Evolutionary conservation across 768 basidiomycete genomes (phyloP).

Genomic region (Rhodosporidiobolus sp.): DNA sequence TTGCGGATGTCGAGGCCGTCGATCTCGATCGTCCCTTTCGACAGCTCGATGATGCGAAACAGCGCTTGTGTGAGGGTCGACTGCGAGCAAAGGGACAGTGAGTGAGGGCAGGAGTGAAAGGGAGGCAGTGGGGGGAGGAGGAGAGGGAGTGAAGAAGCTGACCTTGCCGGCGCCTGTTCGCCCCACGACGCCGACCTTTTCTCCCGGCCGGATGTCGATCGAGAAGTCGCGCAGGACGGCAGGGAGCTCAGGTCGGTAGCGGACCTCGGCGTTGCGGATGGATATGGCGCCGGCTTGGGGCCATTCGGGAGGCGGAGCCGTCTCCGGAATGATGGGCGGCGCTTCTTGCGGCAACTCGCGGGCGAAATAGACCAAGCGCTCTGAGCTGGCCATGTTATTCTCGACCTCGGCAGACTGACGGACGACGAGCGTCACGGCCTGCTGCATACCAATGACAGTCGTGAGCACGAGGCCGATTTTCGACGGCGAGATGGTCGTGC

Average conservation of each 20-base stretch:
- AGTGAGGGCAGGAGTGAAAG: background rate
- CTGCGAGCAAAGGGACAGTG: slow-evolving; percentile 38
- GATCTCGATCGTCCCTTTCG: slow-evolving; percentile 67
- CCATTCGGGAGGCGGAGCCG: slow-evolving; percentile 54
- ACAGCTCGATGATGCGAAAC: slow-evolving; percentile 63
- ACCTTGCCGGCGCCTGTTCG: slow-evolving; percentile 54
- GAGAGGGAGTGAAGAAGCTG: too few relatives aligned
- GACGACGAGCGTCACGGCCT: slow-evolving; percentile 23
- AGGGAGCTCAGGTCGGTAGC: slow-evolving; percentile 79
- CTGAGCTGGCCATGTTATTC: slow-evolving; percentile 72
- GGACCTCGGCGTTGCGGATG: slow-evolving; percentile 58
- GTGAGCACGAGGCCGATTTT: slow-evolving; percentile 26
- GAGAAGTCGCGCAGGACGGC: slow-evolving; percentile 73
- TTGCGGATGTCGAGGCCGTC: slow-evolving; percentile 78
- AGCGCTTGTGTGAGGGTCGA: slow-evolving; percentile 83
- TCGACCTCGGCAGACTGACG: slow-evolving; percentile 65
- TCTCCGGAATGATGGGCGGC: slow-evolving; percentile 61
- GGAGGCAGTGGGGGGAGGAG: too few relatives aligned
- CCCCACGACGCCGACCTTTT: slow-evolving; percentile 89
- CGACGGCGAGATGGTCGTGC: slow-evolving; percentile 13
- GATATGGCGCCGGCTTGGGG: slow-evolving; percentile 15
- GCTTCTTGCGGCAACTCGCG: slow-evolving; percentile 62
- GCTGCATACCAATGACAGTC: background rate
- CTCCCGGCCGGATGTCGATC: slow-evolving; percentile 66
- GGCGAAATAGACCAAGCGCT: slow-evolving; percentile 72